A percentile compares a stretch with the other conserved stretches of the same genome.
These are phyloP conservation scores for Pichia rugopelliculosa DNA, from an alignment of 805 yeast genomes.

Conservation along the genomic window DNA sequence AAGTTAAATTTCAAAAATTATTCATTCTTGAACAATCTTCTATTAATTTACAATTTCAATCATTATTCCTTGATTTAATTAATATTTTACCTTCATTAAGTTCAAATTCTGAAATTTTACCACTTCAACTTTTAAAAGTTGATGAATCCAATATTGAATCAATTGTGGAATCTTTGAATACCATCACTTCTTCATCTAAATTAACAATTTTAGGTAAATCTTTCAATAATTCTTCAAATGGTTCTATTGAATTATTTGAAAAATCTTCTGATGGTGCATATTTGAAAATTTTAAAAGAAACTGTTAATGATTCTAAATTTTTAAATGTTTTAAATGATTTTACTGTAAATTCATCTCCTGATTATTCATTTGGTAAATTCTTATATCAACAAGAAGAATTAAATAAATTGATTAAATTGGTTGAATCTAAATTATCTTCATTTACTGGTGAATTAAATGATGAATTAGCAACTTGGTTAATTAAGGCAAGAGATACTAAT, in stretches of 20 bases:
- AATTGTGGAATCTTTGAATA: constrained; percentile 40
- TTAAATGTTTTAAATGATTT: constrained; percentile 47
- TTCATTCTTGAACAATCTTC: constrained; percentile 63
- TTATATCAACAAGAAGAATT: constrained; percentile 50
- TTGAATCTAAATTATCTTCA: constrained; percentile 38
- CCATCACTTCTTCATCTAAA: constrained; percentile 42
- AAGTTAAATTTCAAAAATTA: constrained; percentile 46
- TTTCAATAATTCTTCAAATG: constrained; percentile 20
- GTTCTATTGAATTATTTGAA: constrained; percentile 29
- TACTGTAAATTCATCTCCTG: constrained; percentile 63
- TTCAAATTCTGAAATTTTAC: constrained; percentile 39
- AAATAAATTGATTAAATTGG: constrained; percentile 35
- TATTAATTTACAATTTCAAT: constrained; percentile 27
- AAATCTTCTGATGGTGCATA: constrained; percentile 72
- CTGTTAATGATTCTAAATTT: constrained; percentile 31
- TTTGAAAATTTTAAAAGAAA: constrained; percentile 63
- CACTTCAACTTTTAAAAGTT: constrained; percentile 44
- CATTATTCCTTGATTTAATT: constrained; percentile 66
- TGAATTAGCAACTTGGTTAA: constrained; percentile 63
- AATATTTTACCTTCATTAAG: constrained; percentile 43
- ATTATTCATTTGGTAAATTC: constrained; percentile 78
- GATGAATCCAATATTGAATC: constrained; percentile 33
- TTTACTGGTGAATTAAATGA: constrained; percentile 45
- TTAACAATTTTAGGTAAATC: constrained; percentile 53
- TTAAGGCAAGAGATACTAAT: constrained; percentile 36